These are phyloP conservation scores for Hyphopichia khmerensis DNA, from an alignment of 1,139 yeast genomes.

Conservation along the genomic window DNA sequence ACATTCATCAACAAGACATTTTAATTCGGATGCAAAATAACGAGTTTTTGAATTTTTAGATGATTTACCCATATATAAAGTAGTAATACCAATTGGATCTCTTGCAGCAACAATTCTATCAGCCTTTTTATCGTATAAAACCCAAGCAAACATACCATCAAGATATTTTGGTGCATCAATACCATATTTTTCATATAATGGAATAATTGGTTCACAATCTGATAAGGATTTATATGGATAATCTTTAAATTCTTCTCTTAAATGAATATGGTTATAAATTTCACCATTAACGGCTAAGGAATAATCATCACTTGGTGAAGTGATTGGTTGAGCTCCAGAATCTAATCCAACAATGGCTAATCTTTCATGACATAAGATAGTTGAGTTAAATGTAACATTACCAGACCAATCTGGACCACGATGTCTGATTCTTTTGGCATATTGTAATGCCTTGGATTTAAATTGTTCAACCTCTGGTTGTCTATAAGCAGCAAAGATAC, in stretches of 20 bases:
- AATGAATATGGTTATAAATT: slow-evolving; percentile 90
- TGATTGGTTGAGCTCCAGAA: slow-evolving; percentile 97
- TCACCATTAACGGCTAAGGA: slow-evolving; percentile 93
- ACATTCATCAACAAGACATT: slow-evolving; percentile 91
- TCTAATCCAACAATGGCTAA: slow-evolving; percentile 94
- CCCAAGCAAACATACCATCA: slow-evolving; percentile 99
- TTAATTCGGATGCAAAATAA: slow-evolving; percentile 90
- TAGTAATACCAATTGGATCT: slow-evolving; percentile 97
- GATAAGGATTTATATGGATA: slow-evolving; percentile 83
- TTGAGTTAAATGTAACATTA: slow-evolving; percentile 71
- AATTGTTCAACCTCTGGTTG: slow-evolving; percentile 77
- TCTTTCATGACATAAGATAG: slow-evolving; percentile 90
- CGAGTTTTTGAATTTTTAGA: slow-evolving; percentile 70
- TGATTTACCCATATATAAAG: slow-evolving; percentile 90
- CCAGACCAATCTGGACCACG: slow-evolving; percentile 99
- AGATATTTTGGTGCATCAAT: slow-evolving; percentile 86
- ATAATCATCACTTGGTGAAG: slow-evolving; percentile 69
- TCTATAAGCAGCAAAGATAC: slow-evolving; percentile 89
- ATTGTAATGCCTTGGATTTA: slow-evolving; percentile 84
- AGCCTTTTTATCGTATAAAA: slow-evolving; percentile 74
- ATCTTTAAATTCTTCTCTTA: slow-evolving; percentile 71
- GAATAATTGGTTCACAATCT: slow-evolving; percentile 97
- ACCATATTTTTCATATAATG: slow-evolving; percentile 82
- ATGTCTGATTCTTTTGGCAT: slow-evolving; percentile 91
- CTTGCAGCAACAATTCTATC: slow-evolving; percentile 96